A percentile compares a stretch with the other conserved stretches of the same genome.
phyloP scores from a whole-genome alignment of 495 filamentous ascomycete species.

The Astrothelium subdiscretum region DNA sequence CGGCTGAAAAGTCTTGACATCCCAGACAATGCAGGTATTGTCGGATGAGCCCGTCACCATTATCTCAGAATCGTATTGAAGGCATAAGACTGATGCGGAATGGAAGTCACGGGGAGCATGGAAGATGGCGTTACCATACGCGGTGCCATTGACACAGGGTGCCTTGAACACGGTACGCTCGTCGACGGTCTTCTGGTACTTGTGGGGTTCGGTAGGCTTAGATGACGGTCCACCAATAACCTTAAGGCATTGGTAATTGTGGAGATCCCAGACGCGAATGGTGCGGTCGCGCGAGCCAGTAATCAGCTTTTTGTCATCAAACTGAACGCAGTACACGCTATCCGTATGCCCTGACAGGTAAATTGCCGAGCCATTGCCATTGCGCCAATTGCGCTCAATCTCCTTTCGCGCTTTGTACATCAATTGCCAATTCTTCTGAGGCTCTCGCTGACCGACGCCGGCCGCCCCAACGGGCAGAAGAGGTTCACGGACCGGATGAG shows the following conservation, averaged over 20 bases:
- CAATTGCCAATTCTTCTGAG: constrained; percentile 68
- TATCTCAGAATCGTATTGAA: constrained; percentile 85
- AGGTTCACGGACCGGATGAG: constrained; percentile 25
- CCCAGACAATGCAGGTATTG: constrained; percentile 82
- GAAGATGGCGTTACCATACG: constrained; percentile 30
- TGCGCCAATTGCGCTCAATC: constrained; percentile 67
- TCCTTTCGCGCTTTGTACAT: constrained; percentile 66
- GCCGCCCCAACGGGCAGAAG: constrained; percentile 18
- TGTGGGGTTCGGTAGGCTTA: constrained; percentile 12
- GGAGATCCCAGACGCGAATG: constrained; percentile 89
- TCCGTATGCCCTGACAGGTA: constrained; percentile 88
- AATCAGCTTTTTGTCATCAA: constrained; percentile 95
- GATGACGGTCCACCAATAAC: constrained; percentile 52
- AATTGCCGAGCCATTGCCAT: constrained; percentile 63
- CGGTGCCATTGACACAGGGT: constrained; percentile 35
- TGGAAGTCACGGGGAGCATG: constrained; percentile 42
- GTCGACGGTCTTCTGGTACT: constrained; percentile 19
- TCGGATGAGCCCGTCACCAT: constrained; percentile 94
- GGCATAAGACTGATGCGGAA: constrained; percentile 81
- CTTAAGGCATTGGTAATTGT: constrained; percentile 67
- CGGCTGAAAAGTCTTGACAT: constrained; percentile 63
- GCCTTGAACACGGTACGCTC: constrained; percentile 22
- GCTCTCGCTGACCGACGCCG: constrained; percentile 39
- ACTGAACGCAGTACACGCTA: constrained; percentile 94
- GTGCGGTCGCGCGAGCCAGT: constrained; percentile 93